Evolutionary conservation across 176 grass and related monocot genomes (phyloP), one percentile per base, ranked within the genome.

Genomic region (Rhipidocladum racemiflorum): DNA sequence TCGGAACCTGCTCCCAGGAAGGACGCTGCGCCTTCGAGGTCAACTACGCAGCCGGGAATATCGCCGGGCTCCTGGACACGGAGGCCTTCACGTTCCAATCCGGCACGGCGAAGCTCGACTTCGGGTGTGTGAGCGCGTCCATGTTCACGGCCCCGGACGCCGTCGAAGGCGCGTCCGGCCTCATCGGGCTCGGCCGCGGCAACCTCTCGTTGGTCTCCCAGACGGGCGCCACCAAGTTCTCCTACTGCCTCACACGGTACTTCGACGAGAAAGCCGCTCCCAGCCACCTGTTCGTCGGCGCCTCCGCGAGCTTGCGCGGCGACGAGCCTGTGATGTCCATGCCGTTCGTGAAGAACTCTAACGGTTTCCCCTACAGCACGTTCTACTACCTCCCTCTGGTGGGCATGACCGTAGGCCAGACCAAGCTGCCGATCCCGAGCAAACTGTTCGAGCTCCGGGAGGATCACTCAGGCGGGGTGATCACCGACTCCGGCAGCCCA

Each of bases 361-460:
- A 68, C 25, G 62, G 34, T 0, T 44, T 0, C 20, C 80, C 80
- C 8, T 65, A 35, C 62, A 36, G 11, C 49, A n/a, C 30, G 1
- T 78, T 63, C 65, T 78, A 85, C 75, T 85, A 78, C 55, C 72
- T 85, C 10, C 83, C 83, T 0, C 42, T 78, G 14, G 11, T 30
- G 21, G 83, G 83, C 3, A 36, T 85, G 5, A 85, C n/a, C 42
- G 83, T 78, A 4, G 83, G 83, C 11, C 4, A 51, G 0, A 61
- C 65, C 16, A 78, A 48, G 65, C 66, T 85, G 43, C 30, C 75
- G 1, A 78, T 85, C 54, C 42, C 65, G 10, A 43, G 10, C 60
- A 30, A 61, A 34, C 11, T 15, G 61, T 75, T 84, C 71, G 61
- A 84, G 3, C 24, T 84, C 46, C 38, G 7, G 38, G 7, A 39